These are phyloP conservation scores for Halophytophthora polymorphica DNA, from an alignment of 352 stramenopile genomes.

Conservation along the genomic window DNA sequence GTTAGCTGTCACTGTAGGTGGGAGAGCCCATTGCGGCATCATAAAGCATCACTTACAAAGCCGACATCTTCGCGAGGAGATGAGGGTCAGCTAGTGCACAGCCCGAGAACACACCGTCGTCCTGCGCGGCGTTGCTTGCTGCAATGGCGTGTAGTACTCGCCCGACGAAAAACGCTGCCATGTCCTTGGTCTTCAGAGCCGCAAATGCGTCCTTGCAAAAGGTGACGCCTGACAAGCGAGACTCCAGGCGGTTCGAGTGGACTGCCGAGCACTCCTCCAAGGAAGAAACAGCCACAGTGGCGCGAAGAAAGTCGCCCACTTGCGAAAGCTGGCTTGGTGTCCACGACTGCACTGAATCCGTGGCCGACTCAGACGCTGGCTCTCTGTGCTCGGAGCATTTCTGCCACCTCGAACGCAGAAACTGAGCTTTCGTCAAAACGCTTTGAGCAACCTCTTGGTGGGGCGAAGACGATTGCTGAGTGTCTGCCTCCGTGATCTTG, in stretches of 20 bases:
- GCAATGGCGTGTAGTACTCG: constrained; percentile 28
- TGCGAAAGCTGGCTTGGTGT: constrained; percentile 8
- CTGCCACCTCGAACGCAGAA: constrained; percentile 29
- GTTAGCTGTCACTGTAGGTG: constrained; percentile 3
- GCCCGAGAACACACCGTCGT: constrained; percentile 26
- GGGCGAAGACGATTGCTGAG: constrained; percentile 9
- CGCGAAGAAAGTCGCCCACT: constrained; percentile 35
- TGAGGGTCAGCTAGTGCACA: constrained; percentile 22
- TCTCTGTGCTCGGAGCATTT: constrained; percentile 11
- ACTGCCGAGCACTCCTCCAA: constrained; percentile 27
- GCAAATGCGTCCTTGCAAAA: constrained; percentile 24
- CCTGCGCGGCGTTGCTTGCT: constrained; percentile 19
- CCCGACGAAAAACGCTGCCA: constrained; percentile 37
- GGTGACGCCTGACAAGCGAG: constrained; percentile 30
- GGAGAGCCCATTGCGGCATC: background rate
- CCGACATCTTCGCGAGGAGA: constrained; percentile 16
- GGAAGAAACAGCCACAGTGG: constrained; percentile 10
- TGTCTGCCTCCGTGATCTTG: background rate
- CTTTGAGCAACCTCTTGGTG: constrained; percentile 31
- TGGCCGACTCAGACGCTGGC: constrained; percentile 6
- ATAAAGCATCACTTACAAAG: constrained; percentile 14
- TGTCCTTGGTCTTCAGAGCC: constrained; percentile 13
- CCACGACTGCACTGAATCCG: constrained; percentile 1
- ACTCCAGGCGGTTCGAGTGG: constrained; percentile 32
- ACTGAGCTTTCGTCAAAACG: constrained; percentile 26